A percentile compares a stretch with the other conserved stretches of the same genome.
Evolutionary conservation across 805 yeast species (phyloP).

Genomic region (Debaryomyces prosopidis): DNA sequence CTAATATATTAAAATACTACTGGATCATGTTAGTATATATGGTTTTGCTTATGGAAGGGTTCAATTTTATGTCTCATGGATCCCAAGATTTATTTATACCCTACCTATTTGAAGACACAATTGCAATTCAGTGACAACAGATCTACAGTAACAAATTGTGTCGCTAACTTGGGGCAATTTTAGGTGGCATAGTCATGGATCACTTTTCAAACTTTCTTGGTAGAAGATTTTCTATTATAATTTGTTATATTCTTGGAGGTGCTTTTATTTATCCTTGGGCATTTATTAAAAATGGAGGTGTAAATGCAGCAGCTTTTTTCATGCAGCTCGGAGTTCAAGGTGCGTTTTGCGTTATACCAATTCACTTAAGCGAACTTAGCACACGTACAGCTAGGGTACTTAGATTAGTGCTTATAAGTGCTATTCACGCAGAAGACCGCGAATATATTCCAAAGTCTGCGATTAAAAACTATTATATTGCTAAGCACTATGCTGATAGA

Average conservation of each 20-base stretch:
- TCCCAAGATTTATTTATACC: constrained; percentile 45
- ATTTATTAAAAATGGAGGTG: constrained; percentile 33
- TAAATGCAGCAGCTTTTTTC: constrained; percentile 61
- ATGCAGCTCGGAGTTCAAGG: constrained; percentile 67
- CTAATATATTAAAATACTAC: constrained; percentile 38
- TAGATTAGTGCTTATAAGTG: constrained; percentile 56
- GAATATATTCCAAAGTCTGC: constrained; percentile 35
- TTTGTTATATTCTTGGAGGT: constrained; percentile 34
- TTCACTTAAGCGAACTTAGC: constrained; percentile 60
- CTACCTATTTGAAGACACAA: constrained; percentile 38
- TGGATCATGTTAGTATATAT: constrained; percentile 63
- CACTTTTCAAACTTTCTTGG: constrained; percentile 38
- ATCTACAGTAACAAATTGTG: constrained; percentile 40
- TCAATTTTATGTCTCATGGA: constrained; percentile 44
- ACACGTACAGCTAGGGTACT: constrained; percentile 45
- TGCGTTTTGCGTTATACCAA: constrained; percentile 68
- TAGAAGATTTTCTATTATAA: constrained; percentile 33
- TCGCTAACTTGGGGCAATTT: constrained; percentile 43
- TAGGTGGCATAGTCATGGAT: constrained; percentile 48
- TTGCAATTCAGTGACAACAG: constrained; percentile 30
- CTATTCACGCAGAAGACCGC: constrained; percentile 53
- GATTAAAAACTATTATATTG: constrained; percentile 52
- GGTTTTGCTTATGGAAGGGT: constrained; percentile 48
- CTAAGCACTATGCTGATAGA: constrained; percentile 62
- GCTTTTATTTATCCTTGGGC: constrained; percentile 45